Conservation (phyloP, 805 yeast species). For the Zygoascus flipseniorum region DNA sequence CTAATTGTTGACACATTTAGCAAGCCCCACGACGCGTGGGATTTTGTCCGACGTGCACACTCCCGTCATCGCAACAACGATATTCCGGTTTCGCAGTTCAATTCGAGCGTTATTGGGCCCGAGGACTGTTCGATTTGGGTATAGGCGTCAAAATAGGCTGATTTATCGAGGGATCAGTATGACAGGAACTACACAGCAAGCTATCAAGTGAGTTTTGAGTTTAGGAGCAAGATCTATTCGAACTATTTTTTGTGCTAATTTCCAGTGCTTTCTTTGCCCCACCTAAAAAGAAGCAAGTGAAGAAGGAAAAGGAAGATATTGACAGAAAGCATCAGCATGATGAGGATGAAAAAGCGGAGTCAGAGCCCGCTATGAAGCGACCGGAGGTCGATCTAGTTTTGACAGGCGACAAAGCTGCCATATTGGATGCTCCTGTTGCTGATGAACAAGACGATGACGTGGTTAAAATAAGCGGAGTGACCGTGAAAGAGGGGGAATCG, state of each 20-base stretch:
- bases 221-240: neutral
- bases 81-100: neutral
- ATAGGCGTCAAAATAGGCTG: neutral
- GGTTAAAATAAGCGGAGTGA: neutral
- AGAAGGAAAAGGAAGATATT: neutral
- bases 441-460: neutral
- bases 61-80: neutral
- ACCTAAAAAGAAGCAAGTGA: neutral
- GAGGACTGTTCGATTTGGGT: neutral
- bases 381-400: neutral
- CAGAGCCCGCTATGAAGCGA: neutral
- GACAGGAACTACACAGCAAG: slow-evolving; percentile 7
- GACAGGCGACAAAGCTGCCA: neutral
- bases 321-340: neutral
- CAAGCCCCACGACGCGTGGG: no score
- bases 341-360: neutral
- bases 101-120: neutral
- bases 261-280: slow-evolving; percentile 4
- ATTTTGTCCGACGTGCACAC: no score
- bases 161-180: neutral
- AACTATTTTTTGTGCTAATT: neutral
- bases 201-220: slow-evolving; percentile 9
- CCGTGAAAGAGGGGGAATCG: slow-evolving; percentile 7
- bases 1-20: no score
- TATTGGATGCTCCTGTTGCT: neutral